Evolutionary conservation across 192 early-diverging fungal species (phyloP).

Genomic region (Ambispora gerdemannii): DNA sequence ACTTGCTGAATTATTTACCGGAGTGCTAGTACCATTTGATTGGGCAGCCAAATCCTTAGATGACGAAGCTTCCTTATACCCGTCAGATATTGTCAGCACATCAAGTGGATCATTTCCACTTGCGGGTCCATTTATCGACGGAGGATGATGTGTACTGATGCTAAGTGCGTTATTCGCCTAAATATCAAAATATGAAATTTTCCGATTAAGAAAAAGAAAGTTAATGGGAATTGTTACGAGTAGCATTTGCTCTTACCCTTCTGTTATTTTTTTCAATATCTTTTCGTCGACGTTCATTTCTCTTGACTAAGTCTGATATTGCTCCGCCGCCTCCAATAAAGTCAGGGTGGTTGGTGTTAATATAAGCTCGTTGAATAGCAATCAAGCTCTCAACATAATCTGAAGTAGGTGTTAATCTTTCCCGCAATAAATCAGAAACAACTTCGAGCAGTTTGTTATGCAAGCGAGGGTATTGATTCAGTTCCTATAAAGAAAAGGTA

Average conservation of each 20-base stretch:
- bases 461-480: constrained; percentile 72
- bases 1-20: not conserved
- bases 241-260: constrained; percentile 9
- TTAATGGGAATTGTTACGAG: too few relatives aligned
- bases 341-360: constrained; percentile 85
- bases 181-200: too few relatives aligned
- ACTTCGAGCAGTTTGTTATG: constrained; percentile 72
- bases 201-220: too few relatives aligned
- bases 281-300: constrained; percentile 60
- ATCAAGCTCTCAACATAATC: constrained; percentile 78
- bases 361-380: constrained; percentile 77
- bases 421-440: constrained; percentile 72
- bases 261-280: constrained; percentile 42
- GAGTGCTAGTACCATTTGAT: constrained; percentile 14
- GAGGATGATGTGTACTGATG: not conserved
- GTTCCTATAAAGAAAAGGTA: too few relatives aligned
- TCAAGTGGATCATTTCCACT: constrained; percentile 4
- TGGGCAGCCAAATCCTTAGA: not conserved
- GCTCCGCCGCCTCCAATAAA: constrained; percentile 77
- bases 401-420: constrained; percentile 68
- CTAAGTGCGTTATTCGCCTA: not conserved
- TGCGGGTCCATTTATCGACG: not conserved
- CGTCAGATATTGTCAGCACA: constrained; percentile 1
- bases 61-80: not conserved
- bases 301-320: constrained; percentile 66